Conservation (phyloP, 345 rosid species). For the Pugionium cornutum region DNA sequence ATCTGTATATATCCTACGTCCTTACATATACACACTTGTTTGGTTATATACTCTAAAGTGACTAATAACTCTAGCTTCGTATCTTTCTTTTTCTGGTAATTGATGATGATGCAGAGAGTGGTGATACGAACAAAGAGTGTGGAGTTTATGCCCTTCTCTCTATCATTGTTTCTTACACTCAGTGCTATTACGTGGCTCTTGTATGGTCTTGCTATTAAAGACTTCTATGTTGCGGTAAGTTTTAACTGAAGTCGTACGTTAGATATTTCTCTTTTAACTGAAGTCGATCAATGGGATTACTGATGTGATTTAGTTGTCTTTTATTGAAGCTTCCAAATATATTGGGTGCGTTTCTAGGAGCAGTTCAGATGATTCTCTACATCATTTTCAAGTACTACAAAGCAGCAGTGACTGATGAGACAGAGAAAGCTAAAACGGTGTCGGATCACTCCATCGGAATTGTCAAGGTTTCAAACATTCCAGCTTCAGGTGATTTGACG, state of each 20-base stretch:
- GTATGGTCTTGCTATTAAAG: constrained; percentile 55
- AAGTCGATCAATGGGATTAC: too few relatives aligned
- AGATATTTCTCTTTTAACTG: too few relatives aligned
- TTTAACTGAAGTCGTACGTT: too few relatives aligned
- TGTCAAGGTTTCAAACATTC: constrained; percentile 22
- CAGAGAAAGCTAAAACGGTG: constrained; percentile 35
- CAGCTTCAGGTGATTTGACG: constrained; percentile 15
- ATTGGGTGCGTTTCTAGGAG: constrained; percentile 52
- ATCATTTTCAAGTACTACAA: constrained; percentile 45
- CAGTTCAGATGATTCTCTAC: constrained; percentile 56
- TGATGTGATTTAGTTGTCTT: background rate
- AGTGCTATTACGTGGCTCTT: constrained; percentile 63
- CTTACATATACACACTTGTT: too few relatives aligned
- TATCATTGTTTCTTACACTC: constrained; percentile 59
- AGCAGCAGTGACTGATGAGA: constrained; percentile 27
- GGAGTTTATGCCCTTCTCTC: constrained; percentile 64
- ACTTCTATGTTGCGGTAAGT: constrained; percentile 53
- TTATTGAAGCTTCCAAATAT: constrained; percentile 53
- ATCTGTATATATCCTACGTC: too few relatives aligned
- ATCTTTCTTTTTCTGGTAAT: background rate
- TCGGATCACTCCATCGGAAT: constrained; percentile 38
- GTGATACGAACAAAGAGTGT: constrained; percentile 58
- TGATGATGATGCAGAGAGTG: constrained; percentile 38
- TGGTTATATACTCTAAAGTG: too few relatives aligned
- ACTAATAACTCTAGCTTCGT: background rate